Evolutionary conservation across 495 filamentous ascomycete genomes (phyloP).

Genomic region (Cenococcum geophilum): DNA sequence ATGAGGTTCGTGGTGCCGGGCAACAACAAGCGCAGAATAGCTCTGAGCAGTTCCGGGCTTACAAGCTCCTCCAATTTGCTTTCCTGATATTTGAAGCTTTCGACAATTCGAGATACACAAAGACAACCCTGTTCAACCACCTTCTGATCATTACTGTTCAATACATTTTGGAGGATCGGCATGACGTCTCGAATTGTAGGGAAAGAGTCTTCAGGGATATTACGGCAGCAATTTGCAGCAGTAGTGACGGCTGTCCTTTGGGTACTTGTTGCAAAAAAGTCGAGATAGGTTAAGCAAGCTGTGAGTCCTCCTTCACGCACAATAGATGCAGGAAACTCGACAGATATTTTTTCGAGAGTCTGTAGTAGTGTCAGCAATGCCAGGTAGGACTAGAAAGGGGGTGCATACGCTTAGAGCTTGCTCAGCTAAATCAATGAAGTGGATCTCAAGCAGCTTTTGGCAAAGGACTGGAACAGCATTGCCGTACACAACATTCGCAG

Average conservation of each 20-base stretch:
- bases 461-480: constrained; percentile 91
- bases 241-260: constrained; percentile 95
- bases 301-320: constrained; percentile 93
- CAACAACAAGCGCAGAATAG: constrained; percentile 81
- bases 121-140: constrained; percentile 95
- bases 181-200: constrained; percentile 85
- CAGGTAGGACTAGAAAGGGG: constrained; percentile 41
- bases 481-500: constrained; percentile 92
- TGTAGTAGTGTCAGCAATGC: constrained; percentile 34
- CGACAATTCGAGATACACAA: constrained; percentile 93
- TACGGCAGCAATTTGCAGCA: constrained; percentile 95
- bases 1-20: constrained; percentile 96
- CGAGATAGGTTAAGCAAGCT: constrained; percentile 87
- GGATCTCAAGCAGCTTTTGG: constrained; percentile 87
- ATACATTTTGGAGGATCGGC: constrained; percentile 84
- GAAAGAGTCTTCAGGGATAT: constrained; percentile 90
- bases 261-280: constrained; percentile 96
- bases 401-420: constrained; percentile 69
- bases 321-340: constrained; percentile 92
- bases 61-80: constrained; percentile 88
- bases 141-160: constrained; percentile 87
- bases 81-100: constrained; percentile 86
- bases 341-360: constrained; percentile 93
- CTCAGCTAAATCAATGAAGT: constrained; percentile 95
- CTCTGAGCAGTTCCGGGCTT: constrained; percentile 75